Percentiles rank a stretch among this genome's conserved stretches.
These are phyloP conservation scores for Begonia loranthoides DNA, from an alignment of 306 rosid genomes.

Conservation along the genomic window DNA sequence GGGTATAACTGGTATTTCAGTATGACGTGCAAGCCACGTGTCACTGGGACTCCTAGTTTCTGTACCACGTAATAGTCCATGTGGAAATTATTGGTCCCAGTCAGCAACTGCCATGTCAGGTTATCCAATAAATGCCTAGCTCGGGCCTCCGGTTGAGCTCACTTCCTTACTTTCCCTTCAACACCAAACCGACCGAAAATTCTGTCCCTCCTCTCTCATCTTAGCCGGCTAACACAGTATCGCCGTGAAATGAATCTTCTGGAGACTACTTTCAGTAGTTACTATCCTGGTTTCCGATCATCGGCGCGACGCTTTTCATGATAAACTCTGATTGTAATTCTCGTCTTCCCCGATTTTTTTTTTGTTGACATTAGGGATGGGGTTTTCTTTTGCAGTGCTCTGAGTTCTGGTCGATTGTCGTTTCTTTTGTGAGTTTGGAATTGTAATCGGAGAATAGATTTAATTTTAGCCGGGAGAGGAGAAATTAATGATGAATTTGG, in stretches of 20 bases:
- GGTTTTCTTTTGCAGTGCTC: too few species aligned
- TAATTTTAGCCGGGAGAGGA: too few species aligned
- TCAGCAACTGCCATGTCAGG: slow-evolving; percentile 18
- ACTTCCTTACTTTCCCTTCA: not conserved
- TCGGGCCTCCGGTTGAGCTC: slow-evolving; percentile 2
- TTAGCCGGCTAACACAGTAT: slow-evolving; percentile 16
- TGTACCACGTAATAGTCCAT: slow-evolving; percentile 17
- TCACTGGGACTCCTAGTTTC: not conserved
- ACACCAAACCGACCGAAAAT: not conserved
- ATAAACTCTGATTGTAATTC: slow-evolving; percentile 21
- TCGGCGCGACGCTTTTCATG: slow-evolving; percentile 74
- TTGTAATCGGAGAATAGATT: too few species aligned
- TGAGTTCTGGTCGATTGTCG: too few species aligned
- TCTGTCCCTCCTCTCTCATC: slow-evolving; percentile 3
- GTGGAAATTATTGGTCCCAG: slow-evolving; percentile 25
- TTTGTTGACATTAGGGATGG: too few species aligned
- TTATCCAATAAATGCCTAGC: slow-evolving; percentile 24
- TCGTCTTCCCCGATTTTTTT: not conserved
- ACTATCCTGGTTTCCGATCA: slow-evolving; percentile 53
- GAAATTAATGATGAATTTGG: too few species aligned
- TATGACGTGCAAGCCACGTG: slow-evolving; percentile 12
- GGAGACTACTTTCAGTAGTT: slow-evolving; percentile 20
- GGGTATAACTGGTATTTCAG: slow-evolving; percentile 7
- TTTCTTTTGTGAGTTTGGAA: too few species aligned
- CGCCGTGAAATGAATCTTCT: slow-evolving; percentile 66